Evolutionary conservation across 2,329 filamentous ascomycete genomes (phyloP).

Genomic region (Raffaelea ambrosiae): DNA sequence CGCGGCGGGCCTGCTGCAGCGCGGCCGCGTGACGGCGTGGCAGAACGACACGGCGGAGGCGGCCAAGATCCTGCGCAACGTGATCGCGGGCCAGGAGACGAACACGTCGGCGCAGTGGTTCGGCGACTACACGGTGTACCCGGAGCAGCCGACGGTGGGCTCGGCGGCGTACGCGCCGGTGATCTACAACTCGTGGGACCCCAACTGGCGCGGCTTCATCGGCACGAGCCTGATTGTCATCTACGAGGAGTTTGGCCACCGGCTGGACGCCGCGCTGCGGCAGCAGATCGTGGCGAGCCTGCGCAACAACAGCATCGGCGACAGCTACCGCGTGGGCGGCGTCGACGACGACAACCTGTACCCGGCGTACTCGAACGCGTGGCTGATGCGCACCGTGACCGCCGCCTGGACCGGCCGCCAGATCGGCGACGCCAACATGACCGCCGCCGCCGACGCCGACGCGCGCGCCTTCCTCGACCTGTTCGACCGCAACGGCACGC

Average conservation of each 20-base stretch:
- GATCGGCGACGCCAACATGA: slow-evolving; percentile 50
- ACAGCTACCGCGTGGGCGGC: slow-evolving; percentile 53
- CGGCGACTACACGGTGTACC: slow-evolving; percentile 44
- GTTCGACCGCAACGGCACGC: slow-evolving; percentile 44
- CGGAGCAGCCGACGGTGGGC: slow-evolving; percentile 50
- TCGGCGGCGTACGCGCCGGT: slow-evolving; percentile 32
- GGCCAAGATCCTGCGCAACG: slow-evolving; percentile 25
- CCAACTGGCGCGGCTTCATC: slow-evolving; percentile 57
- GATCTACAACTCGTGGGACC: slow-evolving; percentile 52
- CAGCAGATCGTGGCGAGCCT: slow-evolving; percentile 43
- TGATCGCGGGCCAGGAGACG: slow-evolving; percentile 44
- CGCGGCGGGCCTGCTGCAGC: slow-evolving; percentile 46
- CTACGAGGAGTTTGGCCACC: slow-evolving; percentile 47
- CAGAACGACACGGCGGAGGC: slow-evolving; percentile 7
- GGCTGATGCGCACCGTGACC: slow-evolving; percentile 54
- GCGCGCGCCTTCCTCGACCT: slow-evolving; percentile 47
- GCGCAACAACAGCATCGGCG: slow-evolving; percentile 46
- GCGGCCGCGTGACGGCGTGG: slow-evolving; percentile 28
- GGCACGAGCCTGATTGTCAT: slow-evolving; percentile 50
- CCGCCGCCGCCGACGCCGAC: slow-evolving; percentile 44
- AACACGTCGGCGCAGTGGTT: slow-evolving; percentile 41
- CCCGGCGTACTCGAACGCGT: slow-evolving; percentile 28
- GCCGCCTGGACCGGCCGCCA: slow-evolving; percentile 49
- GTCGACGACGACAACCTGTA: slow-evolving; percentile 54
- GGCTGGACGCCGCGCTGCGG: slow-evolving; percentile 28